Evolutionary conservation across 2,329 filamentous ascomycete genomes (phyloP), one percentile per base, ranked within the genome.

Genomic region (Aquanectria penicillioides): DNA sequence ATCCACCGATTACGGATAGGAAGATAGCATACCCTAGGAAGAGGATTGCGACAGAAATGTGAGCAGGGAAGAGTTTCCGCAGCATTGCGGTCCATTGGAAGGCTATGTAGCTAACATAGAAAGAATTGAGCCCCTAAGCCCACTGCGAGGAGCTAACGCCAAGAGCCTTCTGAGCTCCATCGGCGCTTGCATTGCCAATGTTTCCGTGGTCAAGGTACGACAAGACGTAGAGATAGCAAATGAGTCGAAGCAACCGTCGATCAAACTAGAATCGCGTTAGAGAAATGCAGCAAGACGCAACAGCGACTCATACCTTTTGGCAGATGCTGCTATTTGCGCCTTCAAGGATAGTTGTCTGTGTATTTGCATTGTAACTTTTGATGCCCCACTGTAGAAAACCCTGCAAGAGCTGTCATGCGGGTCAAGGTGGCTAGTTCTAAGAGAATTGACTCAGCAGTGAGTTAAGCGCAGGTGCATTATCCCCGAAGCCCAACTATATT

Each of bases 81-180:
- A 68, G 25, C 47, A 68, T 55, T 0, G 57, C 68, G 0, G 65
- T 66, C 63, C 65, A 68, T 9, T 68, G 63, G 3, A 68, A 68
- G 0, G 57, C 1, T 0, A 67, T 61, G 6, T 68, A 68, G 3
- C 58, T 47, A 18, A 68, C 49, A 13, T 68, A 68, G 2, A 68
- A 68, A 1, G 63, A 26, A 11, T 68, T 68, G 13, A 68, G 46
- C 0, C 68, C 65, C 65, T 63, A 68, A 0, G 65, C 23, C 65
- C 63, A 68, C 11, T 68, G 41, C 0, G 46, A 52, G 1, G 48
- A 57, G 13, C 47, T 61, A 0, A 68, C 20, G 0, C 43, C 48
- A 1, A 68, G 54, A 0, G 34, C 57, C 1, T 68, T 63, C 25
- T 66, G 58, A 0, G 63, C 58, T 0, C 65, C 65, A 0, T 65